Conservation (phyloP, 1,284 basidiomycete genomes). For the Paramarasmius palmivorus region DNA sequence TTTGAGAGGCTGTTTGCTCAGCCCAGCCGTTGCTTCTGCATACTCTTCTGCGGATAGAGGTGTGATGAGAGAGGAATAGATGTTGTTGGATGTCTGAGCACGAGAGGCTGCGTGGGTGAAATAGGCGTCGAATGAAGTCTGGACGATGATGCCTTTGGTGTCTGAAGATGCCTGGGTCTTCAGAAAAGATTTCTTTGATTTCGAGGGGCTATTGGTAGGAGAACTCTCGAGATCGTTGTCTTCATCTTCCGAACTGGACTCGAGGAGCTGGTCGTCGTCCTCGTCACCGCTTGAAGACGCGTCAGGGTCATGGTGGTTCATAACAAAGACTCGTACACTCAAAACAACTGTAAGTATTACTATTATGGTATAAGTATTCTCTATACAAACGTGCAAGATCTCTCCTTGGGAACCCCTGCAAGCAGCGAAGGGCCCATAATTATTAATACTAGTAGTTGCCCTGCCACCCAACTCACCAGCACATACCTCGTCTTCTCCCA, state of each 20-base stretch:
- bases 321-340: background rate
- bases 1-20: constrained; percentile 30
- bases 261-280: background rate
- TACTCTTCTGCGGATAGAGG: constrained; percentile 69
- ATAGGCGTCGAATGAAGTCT: constrained; percentile 80
- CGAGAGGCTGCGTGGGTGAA: constrained; percentile 68
- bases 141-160: constrained; percentile 34
- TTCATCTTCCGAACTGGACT: background rate
- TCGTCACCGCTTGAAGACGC: background rate
- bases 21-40: constrained; percentile 40
- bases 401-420: constrained; percentile 35
- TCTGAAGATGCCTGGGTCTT: background rate
- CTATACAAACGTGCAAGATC: constrained; percentile 36
- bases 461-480: constrained; percentile 64
- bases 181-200: background rate
- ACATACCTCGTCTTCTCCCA: constrained; percentile 70
- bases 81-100: constrained; percentile 70
- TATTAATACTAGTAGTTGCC: constrained; percentile 75
- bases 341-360: constrained; percentile 3
- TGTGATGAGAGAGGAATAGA: constrained; percentile 72
- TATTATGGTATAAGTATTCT: constrained; percentile 15
- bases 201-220: background rate
- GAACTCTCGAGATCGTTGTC: background rate
- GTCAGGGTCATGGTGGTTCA: constrained; percentile 1
- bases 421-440: constrained; percentile 73